A percentile compares a stretch with the other conserved stretches of the same genome.
Evolutionary conservation across 208 protist species (phyloP).

Genomic region (Trypanosoma scelopori): DNA sequence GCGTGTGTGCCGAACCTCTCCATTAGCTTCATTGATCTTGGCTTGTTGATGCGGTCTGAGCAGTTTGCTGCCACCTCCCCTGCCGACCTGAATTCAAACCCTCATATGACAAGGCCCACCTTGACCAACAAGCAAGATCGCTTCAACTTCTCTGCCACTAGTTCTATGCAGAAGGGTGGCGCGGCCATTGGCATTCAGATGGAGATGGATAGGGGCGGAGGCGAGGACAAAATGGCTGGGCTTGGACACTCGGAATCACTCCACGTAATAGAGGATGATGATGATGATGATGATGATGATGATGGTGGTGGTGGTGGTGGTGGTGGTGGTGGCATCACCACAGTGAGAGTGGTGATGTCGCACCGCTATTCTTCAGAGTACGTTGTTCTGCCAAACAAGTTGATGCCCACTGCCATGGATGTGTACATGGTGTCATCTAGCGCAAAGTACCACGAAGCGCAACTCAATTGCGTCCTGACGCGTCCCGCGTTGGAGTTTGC

Average conservation of each 20-base stretch:
- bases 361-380: neutral
- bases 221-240: too few species aligned
- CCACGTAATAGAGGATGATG: too few species aligned
- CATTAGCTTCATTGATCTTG: constrained; percentile 64
- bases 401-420: constrained; percentile 36
- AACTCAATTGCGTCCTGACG: constrained; percentile 58
- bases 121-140: neutral
- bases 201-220: too few species aligned
- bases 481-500: constrained; percentile 60
- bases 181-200: too few species aligned
- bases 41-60: constrained; percentile 29
- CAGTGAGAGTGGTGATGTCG: neutral
- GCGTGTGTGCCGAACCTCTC: constrained; percentile 39
- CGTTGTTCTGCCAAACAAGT: constrained; percentile 13
- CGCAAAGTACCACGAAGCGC: constrained; percentile 76
- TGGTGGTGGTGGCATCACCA: too few species aligned
- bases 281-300: too few species aligned
- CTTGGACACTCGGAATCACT: too few species aligned
- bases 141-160: neutral
- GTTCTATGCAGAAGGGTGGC: too few species aligned
- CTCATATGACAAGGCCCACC: neutral
- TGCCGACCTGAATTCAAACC: neutral
- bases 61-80: neutral
- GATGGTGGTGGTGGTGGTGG: too few species aligned
- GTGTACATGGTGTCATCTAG: constrained; percentile 67